Conservation (phyloP, 768 basidiomycete genomes). For the Kockovaella imperatae region DNA sequence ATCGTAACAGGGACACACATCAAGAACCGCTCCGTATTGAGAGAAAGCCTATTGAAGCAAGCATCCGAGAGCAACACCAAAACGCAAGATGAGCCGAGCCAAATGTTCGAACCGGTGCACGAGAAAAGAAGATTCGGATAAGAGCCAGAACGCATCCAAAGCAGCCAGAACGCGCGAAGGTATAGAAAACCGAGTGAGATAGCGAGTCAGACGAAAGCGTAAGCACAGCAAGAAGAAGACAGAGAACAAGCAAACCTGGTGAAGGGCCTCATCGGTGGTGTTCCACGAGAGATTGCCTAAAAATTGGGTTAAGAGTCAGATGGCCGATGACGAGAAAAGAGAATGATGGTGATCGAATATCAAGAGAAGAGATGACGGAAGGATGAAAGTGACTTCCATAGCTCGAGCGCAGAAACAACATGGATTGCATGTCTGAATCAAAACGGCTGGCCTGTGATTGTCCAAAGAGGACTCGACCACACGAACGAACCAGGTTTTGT, state of each 20-base stretch:
- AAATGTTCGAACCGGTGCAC: not conserved
- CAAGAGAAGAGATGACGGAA: too few relatives aligned
- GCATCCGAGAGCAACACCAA: not conserved
- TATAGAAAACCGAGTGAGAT: conserved; percentile 46
- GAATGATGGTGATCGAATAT: conserved; percentile 9
- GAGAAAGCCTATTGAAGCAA: conserved; percentile 64
- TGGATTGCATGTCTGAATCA: too few relatives aligned
- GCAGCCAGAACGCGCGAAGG: conserved; percentile 26
- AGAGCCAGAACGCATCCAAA: conserved; percentile 5
- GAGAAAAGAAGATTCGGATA: not conserved
- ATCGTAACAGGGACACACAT: conserved; percentile 61
- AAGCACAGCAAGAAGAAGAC: not conserved
- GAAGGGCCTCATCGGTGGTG: conserved; percentile 85
- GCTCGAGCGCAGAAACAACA: too few relatives aligned
- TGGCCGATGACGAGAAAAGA: not conserved
- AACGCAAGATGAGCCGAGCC: conserved; percentile 2
- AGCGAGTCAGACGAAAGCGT: not conserved
- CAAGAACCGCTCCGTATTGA: conserved; percentile 70
- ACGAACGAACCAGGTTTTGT: not conserved
- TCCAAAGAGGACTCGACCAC: too few relatives aligned
- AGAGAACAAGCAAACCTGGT: conserved; percentile 58
- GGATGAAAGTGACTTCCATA: too few relatives aligned
- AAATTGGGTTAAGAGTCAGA: conserved; percentile 5
- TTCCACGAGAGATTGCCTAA: conserved; percentile 47
- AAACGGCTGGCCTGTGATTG: too few relatives aligned